Base-by-base conservation (phyloP, 108 stramenopile genomes). In the Epithemia pelagica region DNA sequence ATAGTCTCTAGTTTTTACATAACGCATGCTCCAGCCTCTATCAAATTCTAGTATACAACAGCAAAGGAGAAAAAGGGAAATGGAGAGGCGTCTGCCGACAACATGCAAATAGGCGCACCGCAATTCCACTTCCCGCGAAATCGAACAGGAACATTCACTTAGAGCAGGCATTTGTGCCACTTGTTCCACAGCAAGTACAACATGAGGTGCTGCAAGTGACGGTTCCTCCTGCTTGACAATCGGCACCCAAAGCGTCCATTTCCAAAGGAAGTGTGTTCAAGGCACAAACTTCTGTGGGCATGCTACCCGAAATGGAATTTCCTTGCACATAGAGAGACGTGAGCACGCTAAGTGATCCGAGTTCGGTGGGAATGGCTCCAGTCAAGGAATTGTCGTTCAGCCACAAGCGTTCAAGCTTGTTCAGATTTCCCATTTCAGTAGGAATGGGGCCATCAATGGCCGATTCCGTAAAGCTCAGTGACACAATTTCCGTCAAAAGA, bases 361-460 rank as follows among this genome's bases (percentile, higher is more conserved):
- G 29, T 20, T 54, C 37, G 5, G 66, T 1, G 25, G 72, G 72
- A 30, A 73, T 23, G 18, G 59, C 29, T 0, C 72, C 72, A 1
- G 58, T 67, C 31, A 73, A 67, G 20, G 1, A 5, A 25, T 66
- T 61, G 28, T 27, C 61, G 61, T n/a, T 7, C 21, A 61, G 7
- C 28, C 26, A 21, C 8, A 61, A 27, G 8, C 28, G 15, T 32
- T 61, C 28, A 5, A 61, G 15, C 5, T 58, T 58, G 22, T 7
- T 7, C 26, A 58, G 7, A 21, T 5, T 23, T 19, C 56, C 56
- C 7, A 58, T 58, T 5, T 27, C 26, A 8, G 56, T 18, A 58
- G 56, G 37, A 46, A 46, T 46, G 5, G 10, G 10, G 15, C 37
- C 37, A 46, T 5, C 15, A 5, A 46, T 10, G 15, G 10, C 37